phyloP scores from a whole-genome alignment of 495 filamentous ascomycete genomes.

The Baudoinia panamericana region DNA sequence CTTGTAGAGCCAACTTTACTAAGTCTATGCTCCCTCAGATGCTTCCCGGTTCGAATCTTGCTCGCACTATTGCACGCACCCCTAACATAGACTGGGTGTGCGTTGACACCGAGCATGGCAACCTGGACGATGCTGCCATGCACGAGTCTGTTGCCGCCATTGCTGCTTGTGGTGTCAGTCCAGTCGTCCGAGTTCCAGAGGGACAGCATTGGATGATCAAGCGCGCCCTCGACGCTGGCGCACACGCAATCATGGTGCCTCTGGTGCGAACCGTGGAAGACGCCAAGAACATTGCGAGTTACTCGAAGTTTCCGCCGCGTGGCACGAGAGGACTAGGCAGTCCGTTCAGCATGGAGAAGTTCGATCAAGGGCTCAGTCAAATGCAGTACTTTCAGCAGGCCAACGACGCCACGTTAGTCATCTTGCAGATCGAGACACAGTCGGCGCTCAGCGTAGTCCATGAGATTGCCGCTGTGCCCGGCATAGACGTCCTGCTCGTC shows the following conservation, averaged over 20 bases:
- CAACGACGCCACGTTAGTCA: conserved; percentile 55
- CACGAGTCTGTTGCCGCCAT: conserved; percentile 57
- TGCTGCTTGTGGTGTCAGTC: conserved; percentile 26
- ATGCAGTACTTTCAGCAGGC: conserved; percentile 62
- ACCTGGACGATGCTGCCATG: conserved; percentile 64
- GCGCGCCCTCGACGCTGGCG: conserved; percentile 31
- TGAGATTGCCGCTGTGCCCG: conserved; percentile 56
- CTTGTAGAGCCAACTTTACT: too few relatives aligned
- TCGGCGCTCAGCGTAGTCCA: conserved; percentile 57
- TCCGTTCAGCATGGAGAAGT: conserved; percentile 44
- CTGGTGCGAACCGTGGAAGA: conserved; percentile 29
- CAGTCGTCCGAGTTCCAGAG: conserved; percentile 30
- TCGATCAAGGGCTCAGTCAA: conserved; percentile 35
- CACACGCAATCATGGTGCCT: conserved; percentile 33
- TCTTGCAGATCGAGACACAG: conserved; percentile 72
- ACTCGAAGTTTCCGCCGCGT: conserved; percentile 30
- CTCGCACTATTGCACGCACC: conserved; percentile 51
- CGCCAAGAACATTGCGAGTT: conserved; percentile 25
- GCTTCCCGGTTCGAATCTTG: conserved; percentile 58
- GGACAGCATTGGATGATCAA: conserved; percentile 36
- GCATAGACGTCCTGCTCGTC: conserved; percentile 63
- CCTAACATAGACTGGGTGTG: conserved; percentile 51
- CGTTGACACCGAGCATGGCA: conserved; percentile 68
- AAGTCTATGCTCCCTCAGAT: too few relatives aligned
- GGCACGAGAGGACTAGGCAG: conserved; percentile 30